Base-by-base conservation (phyloP, 495 filamentous ascomycete species). In the Aspergillus diversus region DNA sequence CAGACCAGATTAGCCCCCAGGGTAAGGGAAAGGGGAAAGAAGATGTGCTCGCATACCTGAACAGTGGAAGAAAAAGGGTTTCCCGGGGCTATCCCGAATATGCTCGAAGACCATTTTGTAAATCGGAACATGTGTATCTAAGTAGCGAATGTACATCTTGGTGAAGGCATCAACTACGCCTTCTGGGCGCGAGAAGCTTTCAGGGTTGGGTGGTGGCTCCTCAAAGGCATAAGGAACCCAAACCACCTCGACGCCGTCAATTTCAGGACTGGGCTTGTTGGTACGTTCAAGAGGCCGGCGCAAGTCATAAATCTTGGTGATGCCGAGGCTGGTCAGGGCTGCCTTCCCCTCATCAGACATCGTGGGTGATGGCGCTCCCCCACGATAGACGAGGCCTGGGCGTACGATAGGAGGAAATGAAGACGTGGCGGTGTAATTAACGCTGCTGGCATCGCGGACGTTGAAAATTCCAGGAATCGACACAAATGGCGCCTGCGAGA, bases 251-350 rank as follows among this genome's bases (percentile, higher is more conserved):
- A 81, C 79, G 1, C 82, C 85, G 7, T 59, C 62, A 39, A 73
- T 74, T 43, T 67, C 66, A 3, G 67, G 71, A 37, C 68, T 70
- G 55, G 82, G 84, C 21, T 66, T 74, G 34, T 75, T 55, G 33
- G 62, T 62, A 13, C 74, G 66, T 59, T 84, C 74, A 21, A 83
- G 74, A 63, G 89, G 83, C 3, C 87, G 87, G 39, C 90, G 86
- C 7, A 92, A 75, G 70, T 92, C 88, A 63, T 84, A 91, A 43
- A 91, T 81, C 34, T 81, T 79, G 15, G 76, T 81, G 64, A 92
- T 84, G 6, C 82, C 80, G 9, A 92, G 72, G 5, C 69, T 63
- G 55, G 52, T 63, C 43, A 92, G 75, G 13, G 75, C 73, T 4
- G 65, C 57, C 4, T 84, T 82, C 7, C 87, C 87, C 16, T 81